Conservation (phyloP, 257 asterid genomes). For the Salvia splendens region DNA sequence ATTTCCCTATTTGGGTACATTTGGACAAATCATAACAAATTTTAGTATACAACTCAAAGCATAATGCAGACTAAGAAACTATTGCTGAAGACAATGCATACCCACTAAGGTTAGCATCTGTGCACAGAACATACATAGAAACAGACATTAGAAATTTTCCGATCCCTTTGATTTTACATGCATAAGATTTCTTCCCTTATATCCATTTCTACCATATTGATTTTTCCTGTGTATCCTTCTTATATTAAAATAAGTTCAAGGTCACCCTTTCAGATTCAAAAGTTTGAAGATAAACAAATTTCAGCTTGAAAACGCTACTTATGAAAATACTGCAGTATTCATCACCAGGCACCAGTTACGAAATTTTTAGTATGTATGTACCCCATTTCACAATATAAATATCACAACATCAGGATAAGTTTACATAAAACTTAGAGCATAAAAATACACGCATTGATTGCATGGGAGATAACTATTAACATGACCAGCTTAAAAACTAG, state of each 20-base stretch:
- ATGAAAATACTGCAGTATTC: constrained; percentile 3
- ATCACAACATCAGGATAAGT: neutral
- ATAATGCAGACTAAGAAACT: constrained; percentile 2
- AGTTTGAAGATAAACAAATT: constrained; percentile 6
- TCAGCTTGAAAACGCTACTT: neutral
- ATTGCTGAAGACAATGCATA: constrained; percentile 12
- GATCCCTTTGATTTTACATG: neutral
- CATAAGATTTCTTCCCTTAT: neutral
- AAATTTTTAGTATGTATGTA: neutral
- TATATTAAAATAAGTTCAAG: neutral
- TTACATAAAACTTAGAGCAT: neutral
- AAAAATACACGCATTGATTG: neutral
- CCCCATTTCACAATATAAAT: constrained; percentile 6
- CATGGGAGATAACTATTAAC: neutral
- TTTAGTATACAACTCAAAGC: constrained; percentile 9
- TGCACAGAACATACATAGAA: neutral
- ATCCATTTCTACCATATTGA: constrained; percentile 7
- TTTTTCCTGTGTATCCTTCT: neutral
- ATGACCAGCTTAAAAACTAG: constrained; percentile 16
- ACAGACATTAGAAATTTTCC: neutral
- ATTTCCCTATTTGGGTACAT: constrained; percentile 6
- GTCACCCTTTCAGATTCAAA: constrained; percentile 23
- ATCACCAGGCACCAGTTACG: constrained; percentile 5
- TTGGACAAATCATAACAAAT: constrained; percentile 8
- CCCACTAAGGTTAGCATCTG: neutral